Evolutionary conservation across 208 protist species (phyloP).

Genomic region (Trypanosoma grayi): DNA sequence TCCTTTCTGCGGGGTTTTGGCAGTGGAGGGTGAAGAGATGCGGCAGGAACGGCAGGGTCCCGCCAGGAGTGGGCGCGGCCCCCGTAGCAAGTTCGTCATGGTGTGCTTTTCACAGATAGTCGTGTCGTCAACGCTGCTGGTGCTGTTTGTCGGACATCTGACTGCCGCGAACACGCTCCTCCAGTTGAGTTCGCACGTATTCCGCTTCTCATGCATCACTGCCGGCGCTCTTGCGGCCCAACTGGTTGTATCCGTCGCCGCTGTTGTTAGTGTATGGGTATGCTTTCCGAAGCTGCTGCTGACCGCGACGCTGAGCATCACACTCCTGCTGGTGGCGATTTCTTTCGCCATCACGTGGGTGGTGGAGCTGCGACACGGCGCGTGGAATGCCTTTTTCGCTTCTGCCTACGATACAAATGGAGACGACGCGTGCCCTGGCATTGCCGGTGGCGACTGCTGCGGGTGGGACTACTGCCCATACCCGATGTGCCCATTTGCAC

Average conservation of each 20-base stretch:
- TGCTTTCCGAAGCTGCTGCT: not conserved
- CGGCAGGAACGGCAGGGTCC: not conserved
- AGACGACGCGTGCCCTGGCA: conserved; percentile 6
- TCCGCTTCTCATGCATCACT: not conserved
- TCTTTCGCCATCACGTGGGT: not conserved
- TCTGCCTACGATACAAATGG: not conserved
- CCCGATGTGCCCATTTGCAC: not conserved
- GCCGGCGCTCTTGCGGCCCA: not conserved
- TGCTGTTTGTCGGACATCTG: not conserved
- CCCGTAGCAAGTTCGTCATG: not conserved
- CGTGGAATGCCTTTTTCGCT: not conserved
- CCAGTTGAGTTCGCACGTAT: not conserved
- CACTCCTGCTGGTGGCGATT: not conserved
- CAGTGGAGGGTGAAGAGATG: not conserved
- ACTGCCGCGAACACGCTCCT: not conserved
- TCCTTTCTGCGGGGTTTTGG: not conserved
- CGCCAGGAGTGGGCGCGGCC: not conserved
- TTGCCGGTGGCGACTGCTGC: conserved; percentile 5
- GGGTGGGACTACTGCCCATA: conserved; percentile 12
- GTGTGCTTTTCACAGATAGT: not conserved
- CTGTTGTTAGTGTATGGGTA: conserved; percentile 10
- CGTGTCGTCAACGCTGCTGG: not conserved
- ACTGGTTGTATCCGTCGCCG: not conserved
- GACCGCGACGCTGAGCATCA: no score
- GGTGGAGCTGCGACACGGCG: not conserved